Evolutionary conservation across 305 asterid species (phyloP).

Genomic region (Caryopteris hybrid): DNA sequence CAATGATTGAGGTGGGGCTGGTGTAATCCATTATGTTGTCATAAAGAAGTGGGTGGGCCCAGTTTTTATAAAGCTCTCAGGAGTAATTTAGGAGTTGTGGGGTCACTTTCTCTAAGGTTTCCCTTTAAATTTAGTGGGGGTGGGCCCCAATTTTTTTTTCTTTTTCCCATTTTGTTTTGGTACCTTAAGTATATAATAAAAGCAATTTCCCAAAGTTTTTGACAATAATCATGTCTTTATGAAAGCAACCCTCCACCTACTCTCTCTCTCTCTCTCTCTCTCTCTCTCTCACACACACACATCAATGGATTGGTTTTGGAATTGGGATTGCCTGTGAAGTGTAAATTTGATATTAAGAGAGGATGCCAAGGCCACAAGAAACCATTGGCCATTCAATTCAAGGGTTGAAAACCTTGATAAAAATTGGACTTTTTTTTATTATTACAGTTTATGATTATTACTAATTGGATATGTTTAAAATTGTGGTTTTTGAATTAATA

Average conservation of each 20-base stretch:
- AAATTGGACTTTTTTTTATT: no score
- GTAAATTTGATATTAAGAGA: constrained; percentile 14
- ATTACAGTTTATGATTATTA: no score
- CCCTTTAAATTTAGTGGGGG: constrained; percentile 25
- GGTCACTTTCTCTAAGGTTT: constrained; percentile 28
- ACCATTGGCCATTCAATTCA: constrained; percentile 17
- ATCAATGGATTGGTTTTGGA: not conserved
- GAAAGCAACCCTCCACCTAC: constrained; percentile 45
- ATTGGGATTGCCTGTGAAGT: constrained; percentile 25
- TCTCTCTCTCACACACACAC: no score
- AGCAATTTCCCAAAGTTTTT: constrained; percentile 47
- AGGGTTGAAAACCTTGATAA: not conserved
- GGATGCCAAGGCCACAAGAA: constrained; percentile 33
- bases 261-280: not conserved
- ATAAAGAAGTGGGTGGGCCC: constrained; percentile 28
- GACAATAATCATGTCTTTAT: constrained; percentile 31
- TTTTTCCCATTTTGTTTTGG: not conserved
- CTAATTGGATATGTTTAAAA: no score
- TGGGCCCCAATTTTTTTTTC: constrained; percentile 20
- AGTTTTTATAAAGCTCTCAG: not conserved
- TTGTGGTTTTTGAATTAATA: no score
- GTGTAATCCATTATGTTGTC: constrained; percentile 29
- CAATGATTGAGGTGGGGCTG: constrained; percentile 42
- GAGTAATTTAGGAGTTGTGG: constrained; percentile 32
- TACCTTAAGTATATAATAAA: constrained; percentile 37